A percentile compares a stretch with the other conserved stretches of the same genome.
Evolutionary conservation across 176 grass and related monocot species (phyloP).

Genomic region (Juncus effusus): DNA sequence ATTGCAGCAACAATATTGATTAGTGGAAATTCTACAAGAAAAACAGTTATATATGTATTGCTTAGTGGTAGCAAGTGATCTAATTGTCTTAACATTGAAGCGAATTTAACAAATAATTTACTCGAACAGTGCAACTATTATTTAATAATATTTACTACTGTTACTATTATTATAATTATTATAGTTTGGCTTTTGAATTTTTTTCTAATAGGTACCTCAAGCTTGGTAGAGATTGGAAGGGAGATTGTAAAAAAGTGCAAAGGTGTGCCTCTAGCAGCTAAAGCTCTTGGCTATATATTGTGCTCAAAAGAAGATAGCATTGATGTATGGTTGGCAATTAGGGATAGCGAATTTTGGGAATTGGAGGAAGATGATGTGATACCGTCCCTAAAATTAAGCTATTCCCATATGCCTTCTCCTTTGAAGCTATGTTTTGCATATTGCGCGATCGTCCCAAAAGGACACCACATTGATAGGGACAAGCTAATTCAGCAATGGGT

Average conservation of each 20-base stretch:
- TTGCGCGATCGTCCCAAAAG: conserved; percentile 24
- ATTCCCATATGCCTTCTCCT: background rate
- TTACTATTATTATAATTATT: too few species aligned
- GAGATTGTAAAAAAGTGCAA: conserved; percentile 25
- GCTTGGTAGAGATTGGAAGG: background rate
- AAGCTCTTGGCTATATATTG: conserved; percentile 25
- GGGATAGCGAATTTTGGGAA: conserved; percentile 2
- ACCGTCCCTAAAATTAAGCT: conserved; percentile 28
- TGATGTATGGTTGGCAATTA: background rate
- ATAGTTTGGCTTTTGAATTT: too few species aligned
- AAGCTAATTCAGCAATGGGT: conserved; percentile 35
- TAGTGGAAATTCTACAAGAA: too few species aligned
- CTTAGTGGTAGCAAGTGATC: too few species aligned
- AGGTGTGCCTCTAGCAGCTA: conserved; percentile 32
- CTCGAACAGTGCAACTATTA: too few species aligned
- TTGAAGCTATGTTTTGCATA: conserved; percentile 26
- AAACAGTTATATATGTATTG: too few species aligned
- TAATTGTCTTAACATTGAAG: too few species aligned
- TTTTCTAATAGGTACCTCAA: background rate
- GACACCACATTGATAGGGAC: background rate
- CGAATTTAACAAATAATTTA: too few species aligned
- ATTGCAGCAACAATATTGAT: too few species aligned
- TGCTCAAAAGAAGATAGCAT: background rate
- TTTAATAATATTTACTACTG: too few species aligned
- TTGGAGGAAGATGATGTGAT: background rate